Percentiles rank a stretch among this genome's conserved stretches.
Evolutionary conservation across 2,329 filamentous ascomycete species (phyloP).

Genomic region (Tolypocladium cylindrosporum): DNA sequence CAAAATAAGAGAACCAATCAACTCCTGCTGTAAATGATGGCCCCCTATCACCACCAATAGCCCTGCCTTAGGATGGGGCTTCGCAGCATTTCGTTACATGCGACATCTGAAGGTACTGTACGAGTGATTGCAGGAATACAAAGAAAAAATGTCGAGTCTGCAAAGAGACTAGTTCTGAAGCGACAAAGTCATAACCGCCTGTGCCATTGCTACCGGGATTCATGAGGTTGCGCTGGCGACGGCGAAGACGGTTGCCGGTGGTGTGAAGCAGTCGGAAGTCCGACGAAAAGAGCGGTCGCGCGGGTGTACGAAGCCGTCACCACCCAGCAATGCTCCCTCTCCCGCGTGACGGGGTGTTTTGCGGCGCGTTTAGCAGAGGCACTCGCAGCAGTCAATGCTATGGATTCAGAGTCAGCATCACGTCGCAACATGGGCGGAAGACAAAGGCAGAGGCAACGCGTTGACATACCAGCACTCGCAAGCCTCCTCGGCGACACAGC

Average conservation of each 20-base stretch:
- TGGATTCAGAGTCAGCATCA: background rate
- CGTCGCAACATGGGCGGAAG: background rate
- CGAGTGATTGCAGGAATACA: background rate
- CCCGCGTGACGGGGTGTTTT: background rate
- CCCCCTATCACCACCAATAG: background rate
- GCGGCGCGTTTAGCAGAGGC: constrained; percentile 19
- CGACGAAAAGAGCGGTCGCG: background rate
- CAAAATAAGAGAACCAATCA: background rate
- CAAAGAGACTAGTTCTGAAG: background rate
- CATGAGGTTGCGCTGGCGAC: background rate
- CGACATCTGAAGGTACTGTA: background rate
- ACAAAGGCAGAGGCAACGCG: too few relatives aligned
- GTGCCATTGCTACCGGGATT: background rate
- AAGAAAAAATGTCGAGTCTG: background rate
- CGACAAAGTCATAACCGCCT: background rate
- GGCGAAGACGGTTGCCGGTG: background rate
- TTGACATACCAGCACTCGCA: constrained; percentile 38
- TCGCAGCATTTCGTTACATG: background rate
- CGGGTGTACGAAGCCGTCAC: background rate
- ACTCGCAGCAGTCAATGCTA: constrained; percentile 32
- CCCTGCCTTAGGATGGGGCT: background rate
- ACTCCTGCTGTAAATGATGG: background rate
- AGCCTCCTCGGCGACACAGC: constrained; percentile 38
- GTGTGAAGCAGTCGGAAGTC: background rate
- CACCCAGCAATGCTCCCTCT: background rate